phyloP scores from a whole-genome alignment of 257 asterid species.

The Solanum bulbocastanum region DNA sequence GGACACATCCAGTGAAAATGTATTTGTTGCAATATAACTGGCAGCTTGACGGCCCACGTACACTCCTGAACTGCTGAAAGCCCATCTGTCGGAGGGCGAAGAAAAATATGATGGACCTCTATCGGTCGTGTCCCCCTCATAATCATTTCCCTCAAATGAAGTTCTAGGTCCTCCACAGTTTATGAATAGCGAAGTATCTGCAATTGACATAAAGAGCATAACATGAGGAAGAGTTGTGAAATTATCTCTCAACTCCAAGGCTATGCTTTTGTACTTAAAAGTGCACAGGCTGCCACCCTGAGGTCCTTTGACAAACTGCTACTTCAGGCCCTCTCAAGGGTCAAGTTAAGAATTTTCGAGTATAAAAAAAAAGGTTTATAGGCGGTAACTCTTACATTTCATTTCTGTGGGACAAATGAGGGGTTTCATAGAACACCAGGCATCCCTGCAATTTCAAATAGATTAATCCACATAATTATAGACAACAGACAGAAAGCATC shows the following conservation, averaged over 20 bases:
- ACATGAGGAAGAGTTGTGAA: not conserved
- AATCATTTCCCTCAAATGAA: conserved; percentile 35
- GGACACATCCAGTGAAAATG: conserved; percentile 11
- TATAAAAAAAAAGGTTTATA: not conserved
- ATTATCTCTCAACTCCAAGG: not conserved
- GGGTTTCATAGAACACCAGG: conserved; percentile 69
- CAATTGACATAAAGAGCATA: conserved; percentile 7
- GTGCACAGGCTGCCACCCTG: not conserved
- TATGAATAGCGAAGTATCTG: conserved; percentile 59
- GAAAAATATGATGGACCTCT: conserved; percentile 49
- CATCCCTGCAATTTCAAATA: conserved; percentile 12
- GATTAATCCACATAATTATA: conserved; percentile 4
- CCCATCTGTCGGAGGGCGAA: conserved; percentile 45
- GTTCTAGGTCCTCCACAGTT: conserved; percentile 68
- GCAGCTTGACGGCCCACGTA: conserved; percentile 5
- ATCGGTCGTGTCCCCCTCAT: conserved; percentile 40
- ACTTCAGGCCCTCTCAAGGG: not conserved
- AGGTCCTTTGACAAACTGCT: not conserved
- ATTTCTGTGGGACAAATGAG: conserved; percentile 50
- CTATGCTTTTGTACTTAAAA: not conserved
- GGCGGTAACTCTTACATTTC: conserved; percentile 25
- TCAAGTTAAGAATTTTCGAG: not conserved
- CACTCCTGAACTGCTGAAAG: conserved; percentile 67
- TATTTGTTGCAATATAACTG: conserved; percentile 13
- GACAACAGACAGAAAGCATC: not conserved